Evolutionary conservation across 305 asterid genomes (phyloP), one percentile per base, ranked within the genome.

Genomic region (Fraxinus paxiana): DNA sequence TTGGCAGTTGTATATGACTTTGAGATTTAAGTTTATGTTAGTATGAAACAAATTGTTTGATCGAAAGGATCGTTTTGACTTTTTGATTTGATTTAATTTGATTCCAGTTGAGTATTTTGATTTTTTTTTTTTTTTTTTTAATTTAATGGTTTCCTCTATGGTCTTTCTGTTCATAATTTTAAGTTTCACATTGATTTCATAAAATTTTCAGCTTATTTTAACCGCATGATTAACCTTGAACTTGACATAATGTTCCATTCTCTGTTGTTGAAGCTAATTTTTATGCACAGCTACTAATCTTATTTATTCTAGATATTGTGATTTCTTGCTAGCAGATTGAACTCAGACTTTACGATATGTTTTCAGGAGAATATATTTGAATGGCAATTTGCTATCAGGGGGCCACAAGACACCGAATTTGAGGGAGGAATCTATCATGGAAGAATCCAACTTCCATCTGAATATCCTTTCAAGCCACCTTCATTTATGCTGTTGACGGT

Each of bases 311-410:
- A 26, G 15, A 28, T 61, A 9, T 63, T 30, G 24, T 31, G 34
- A 73, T 10, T 73, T 13, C 30, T 13, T 70, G 71, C 74, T 75
- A 77, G 20, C 43, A 70, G 63, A 83, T 69, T 81, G 78, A n/a
- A 22, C 70, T 61, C 5, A 24, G 15, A 4, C 2, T 6, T 79
- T 63, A 15, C 61, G 41, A 48, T 77, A 77, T 73, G 10, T 72
- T 65, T 77, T 54, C 89, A 95, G 99, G 98, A 93, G 84, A 86
- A 95, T 85, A 92, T 93, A 84, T 95, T 93, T 81, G 97, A 95
- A 85, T 95, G 99, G 99, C 99, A 93, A 56, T 93, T 95, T 80
- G 99, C 97, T n/a, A 90, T 95, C 71, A 90, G 94, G 87, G 98
- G 99, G 10, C 97, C 97, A 0, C 54, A 87, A 61, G 98, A 93